phyloP scores from a whole-genome alignment of 225 moss, liverwort and hornwort species.

The Neckera pumila region DNA sequence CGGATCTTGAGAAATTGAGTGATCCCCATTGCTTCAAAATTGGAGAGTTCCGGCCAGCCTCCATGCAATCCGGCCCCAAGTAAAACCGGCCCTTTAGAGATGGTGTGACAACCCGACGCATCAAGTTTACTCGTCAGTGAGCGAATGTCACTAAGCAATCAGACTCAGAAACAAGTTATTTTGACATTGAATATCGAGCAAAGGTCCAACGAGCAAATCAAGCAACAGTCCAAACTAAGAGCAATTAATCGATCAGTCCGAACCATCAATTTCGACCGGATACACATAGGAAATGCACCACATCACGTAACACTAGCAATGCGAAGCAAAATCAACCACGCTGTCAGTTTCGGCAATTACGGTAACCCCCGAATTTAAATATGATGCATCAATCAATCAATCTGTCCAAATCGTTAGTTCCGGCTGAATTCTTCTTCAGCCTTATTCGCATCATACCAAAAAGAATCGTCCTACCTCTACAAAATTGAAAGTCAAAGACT shows the following conservation, averaged over 20 bases:
- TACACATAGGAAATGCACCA: neutral
- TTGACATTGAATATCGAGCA: neutral
- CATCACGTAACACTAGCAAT: neutral
- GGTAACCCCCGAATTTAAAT: too few species aligned
- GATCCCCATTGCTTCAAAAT: too few species aligned
- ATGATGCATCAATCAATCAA: neutral
- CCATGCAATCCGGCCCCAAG: too few species aligned
- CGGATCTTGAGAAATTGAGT: too few species aligned
- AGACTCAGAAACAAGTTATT: neutral
- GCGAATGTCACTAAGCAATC: too few species aligned
- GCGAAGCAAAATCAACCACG: neutral
- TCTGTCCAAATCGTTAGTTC: neutral
- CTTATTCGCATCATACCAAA: slow-evolving; percentile 3
- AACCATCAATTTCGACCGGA: too few species aligned
- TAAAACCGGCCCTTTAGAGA: too few species aligned
- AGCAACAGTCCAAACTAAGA: neutral
- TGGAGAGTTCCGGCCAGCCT: too few species aligned
- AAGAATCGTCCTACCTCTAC: neutral
- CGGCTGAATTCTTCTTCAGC: neutral
- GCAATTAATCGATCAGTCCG: neutral
- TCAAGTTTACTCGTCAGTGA: too few species aligned
- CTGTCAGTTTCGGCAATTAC: neutral
- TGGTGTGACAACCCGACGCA: too few species aligned
- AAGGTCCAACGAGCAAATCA: neutral
- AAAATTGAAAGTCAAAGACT: slow-evolving; percentile 11